Percentiles rank a stretch among this genome's conserved stretches.
These are phyloP conservation scores for Entonaema liquescens DNA, from an alignment of 495 filamentous ascomycete genomes.

Conservation along the genomic window DNA sequence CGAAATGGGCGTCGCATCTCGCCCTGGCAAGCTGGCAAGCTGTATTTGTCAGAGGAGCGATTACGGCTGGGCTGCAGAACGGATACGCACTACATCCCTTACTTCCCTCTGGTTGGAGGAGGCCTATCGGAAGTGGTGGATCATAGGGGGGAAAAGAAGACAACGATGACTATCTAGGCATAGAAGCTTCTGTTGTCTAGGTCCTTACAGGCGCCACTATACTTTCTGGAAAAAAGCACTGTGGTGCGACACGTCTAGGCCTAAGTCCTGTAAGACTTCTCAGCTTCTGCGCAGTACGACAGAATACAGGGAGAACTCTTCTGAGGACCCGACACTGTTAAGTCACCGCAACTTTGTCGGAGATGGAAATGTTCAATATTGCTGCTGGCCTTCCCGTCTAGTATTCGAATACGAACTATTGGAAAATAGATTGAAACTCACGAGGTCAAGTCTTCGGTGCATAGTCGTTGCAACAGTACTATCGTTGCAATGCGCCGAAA, in stretches of 20 bases:
- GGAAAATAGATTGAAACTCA: conserved; percentile 15
- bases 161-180: conserved; percentile 9
- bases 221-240: conserved; percentile 28
- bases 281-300: conserved; percentile 30
- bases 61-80: conserved; percentile 24
- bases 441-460: conserved; percentile 9
- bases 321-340: not conserved
- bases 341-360: conserved; percentile 21
- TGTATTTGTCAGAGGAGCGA: conserved; percentile 25
- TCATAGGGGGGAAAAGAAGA: not conserved
- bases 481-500: conserved; percentile 18
- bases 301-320: conserved; percentile 21
- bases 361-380: conserved; percentile 19
- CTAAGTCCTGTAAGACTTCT: conserved; percentile 13
- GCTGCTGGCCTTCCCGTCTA: conserved; percentile 8
- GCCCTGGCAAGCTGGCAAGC: conserved; percentile 10
- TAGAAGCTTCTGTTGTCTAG: conserved; percentile 18
- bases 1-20: conserved; percentile 25
- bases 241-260: conserved; percentile 23
- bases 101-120: conserved; percentile 20
- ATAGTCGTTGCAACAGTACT: no score
- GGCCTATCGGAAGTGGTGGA: conserved; percentile 32
- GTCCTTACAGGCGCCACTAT: conserved; percentile 27
- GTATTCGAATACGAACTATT: conserved; percentile 33
- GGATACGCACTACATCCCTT: conserved; percentile 28